These are phyloP conservation scores for Hyphodiscus sp. DNA, from an alignment of 2,329 filamentous ascomycete genomes.

Conservation along the genomic window DNA sequence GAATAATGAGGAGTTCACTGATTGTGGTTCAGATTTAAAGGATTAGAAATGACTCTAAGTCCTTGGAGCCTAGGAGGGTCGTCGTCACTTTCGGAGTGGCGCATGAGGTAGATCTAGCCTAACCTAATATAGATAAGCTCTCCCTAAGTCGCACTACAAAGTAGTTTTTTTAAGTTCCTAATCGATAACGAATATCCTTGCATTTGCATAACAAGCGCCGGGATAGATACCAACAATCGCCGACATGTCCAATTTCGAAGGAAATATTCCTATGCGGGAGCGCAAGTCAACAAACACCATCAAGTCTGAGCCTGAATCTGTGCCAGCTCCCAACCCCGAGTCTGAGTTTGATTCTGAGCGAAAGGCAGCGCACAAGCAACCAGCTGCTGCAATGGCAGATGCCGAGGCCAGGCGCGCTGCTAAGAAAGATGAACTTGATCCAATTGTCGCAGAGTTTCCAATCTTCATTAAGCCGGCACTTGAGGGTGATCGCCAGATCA, in stretches of 20 bases:
- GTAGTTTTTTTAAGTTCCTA: background rate
- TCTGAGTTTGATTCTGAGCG: background rate
- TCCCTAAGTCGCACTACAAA: background rate
- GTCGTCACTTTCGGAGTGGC: background rate
- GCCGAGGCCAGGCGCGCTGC: background rate
- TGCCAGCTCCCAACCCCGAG: too few species aligned
- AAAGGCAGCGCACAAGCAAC: background rate
- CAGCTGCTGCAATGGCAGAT: constrained; percentile 3
- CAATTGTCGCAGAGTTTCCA: constrained; percentile 69
- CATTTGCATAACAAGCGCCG: background rate
- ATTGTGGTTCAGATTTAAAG: background rate
- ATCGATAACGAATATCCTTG: background rate
- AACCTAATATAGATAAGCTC: background rate
- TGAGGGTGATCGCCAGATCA: constrained; percentile 55
- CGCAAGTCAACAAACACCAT: background rate
- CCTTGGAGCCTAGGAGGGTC: background rate
- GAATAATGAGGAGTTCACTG: too few species aligned
- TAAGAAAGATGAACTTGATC: constrained; percentile 47
- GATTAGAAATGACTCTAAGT: background rate
- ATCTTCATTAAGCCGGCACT: constrained; percentile 77
- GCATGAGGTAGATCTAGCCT: background rate
- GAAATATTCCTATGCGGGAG: background rate
- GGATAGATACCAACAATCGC: background rate
- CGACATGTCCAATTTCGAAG: background rate
- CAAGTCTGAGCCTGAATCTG: background rate